phyloP scores from a whole-genome alignment of 108 stramenopile species.

The Cylindrotheca closterium region DNA sequence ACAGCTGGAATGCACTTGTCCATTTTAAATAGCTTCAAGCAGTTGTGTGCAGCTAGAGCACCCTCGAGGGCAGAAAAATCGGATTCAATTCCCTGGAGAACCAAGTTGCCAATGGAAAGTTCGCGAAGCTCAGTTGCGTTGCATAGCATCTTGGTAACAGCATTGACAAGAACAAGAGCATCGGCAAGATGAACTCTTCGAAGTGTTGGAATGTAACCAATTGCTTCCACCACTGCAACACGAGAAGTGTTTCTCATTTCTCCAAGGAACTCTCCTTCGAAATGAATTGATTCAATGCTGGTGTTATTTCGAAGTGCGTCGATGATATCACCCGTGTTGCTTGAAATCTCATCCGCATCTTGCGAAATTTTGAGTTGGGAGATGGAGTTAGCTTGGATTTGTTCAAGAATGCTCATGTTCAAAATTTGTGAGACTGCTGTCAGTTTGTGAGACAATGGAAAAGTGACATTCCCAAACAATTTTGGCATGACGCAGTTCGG shows the following conservation, averaged over 20 bases:
- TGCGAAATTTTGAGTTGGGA: neutral
- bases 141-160: constrained; percentile 7
- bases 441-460: too few species aligned
- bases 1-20: constrained; percentile 1
- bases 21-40: constrained; percentile 7
- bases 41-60: neutral
- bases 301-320: constrained; percentile 9
- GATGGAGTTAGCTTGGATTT: constrained; percentile 15
- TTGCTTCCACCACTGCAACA: neutral
- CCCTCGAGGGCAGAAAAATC: constrained; percentile 10
- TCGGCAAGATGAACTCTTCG: constrained; percentile 4
- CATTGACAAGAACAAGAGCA: neutral
- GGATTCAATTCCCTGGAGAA: constrained; percentile 1
- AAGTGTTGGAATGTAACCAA: constrained; percentile 1
- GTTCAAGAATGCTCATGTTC: constrained; percentile 8
- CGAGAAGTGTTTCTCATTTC: constrained; percentile 6
- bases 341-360: neutral
- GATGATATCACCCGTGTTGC: constrained; percentile 1
- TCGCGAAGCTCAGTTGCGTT: neutral
- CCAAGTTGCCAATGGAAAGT: neutral
- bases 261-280: constrained; percentile 7
- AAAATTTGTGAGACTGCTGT: neutral
- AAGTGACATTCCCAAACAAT: too few species aligned
- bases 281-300: constrained; percentile 1
- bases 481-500: too few species aligned